phyloP scores from a whole-genome alignment of 176 grass and related monocot species.

The Aegilops bicornis region DNA sequence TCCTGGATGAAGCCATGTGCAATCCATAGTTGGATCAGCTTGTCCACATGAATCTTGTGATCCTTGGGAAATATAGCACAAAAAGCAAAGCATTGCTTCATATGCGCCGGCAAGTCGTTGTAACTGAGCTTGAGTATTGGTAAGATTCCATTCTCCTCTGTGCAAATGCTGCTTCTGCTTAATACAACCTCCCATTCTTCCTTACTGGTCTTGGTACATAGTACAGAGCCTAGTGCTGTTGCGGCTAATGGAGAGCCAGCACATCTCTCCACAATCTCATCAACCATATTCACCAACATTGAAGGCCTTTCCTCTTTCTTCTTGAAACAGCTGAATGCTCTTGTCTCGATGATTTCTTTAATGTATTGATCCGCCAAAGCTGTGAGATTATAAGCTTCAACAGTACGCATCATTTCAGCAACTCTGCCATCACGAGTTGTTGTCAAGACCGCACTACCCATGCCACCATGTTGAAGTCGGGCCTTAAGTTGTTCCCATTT shows the following conservation, averaged over 20 bases:
- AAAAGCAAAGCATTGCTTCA: no score
- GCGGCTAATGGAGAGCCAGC: conserved; percentile 9
- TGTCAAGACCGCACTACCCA: neutral
- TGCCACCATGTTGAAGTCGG: neutral
- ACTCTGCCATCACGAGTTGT: neutral
- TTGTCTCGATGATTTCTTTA: no score
- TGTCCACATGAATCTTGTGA: no score
- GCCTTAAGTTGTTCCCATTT: neutral
- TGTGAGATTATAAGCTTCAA: no score
- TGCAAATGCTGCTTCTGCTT: neutral
- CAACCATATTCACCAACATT: neutral
- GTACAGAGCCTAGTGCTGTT: neutral
- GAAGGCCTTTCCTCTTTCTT: neutral
- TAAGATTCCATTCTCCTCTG: neutral
- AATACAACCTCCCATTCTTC: neutral
- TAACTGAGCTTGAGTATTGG: neutral
- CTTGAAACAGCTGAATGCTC: rapidly evolving
- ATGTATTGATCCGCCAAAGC: no score
- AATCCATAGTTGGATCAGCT: no score
- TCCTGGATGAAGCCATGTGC: no score
- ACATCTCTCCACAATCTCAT: neutral
- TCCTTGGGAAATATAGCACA: no score
- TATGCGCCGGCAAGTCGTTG: neutral
- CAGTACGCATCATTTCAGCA: no score
- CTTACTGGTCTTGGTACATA: neutral